Conservation (phyloP, 164 flowering plant genomes). For the Sextonia rubra region DNA sequence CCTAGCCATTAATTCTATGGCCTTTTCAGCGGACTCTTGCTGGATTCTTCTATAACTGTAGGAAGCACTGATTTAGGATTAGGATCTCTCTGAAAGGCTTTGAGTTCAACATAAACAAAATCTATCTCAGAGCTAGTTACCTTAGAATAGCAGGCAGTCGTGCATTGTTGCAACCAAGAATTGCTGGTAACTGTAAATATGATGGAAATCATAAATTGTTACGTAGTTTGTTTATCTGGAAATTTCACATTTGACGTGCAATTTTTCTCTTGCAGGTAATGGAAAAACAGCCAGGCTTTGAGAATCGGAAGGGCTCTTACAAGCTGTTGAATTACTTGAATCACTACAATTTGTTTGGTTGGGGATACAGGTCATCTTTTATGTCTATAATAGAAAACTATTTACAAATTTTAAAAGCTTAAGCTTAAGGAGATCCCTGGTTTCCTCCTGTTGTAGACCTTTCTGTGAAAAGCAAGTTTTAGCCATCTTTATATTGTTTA, state of each 20-base stretch:
- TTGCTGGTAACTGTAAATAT: background rate
- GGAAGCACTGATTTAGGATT: no score
- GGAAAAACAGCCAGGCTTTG: constrained; percentile 89
- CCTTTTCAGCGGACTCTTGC: no score
- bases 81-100: no score
- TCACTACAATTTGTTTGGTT: constrained; percentile 92
- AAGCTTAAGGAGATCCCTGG: background rate
- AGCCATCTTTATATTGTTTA: no score
- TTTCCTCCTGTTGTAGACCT: background rate
- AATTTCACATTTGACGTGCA: background rate
- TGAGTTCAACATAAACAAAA: no score
- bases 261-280: constrained; percentile 51
- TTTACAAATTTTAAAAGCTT: constrained; percentile 45
- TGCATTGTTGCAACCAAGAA: no score
- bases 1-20: no score
- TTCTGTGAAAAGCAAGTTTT: no score
- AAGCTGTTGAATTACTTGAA: constrained; percentile 90
- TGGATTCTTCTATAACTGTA: no score
- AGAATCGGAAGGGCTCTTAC: constrained; percentile 77
- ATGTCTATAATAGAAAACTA: constrained; percentile 91
- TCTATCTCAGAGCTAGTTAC: no score
- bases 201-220: background rate
- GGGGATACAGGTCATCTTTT: constrained; percentile 82
- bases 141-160: no score
- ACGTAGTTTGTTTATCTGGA: background rate